phyloP scores from a whole-genome alignment of 805 yeast genomes.

The Saturnispora hagleri region DNA sequence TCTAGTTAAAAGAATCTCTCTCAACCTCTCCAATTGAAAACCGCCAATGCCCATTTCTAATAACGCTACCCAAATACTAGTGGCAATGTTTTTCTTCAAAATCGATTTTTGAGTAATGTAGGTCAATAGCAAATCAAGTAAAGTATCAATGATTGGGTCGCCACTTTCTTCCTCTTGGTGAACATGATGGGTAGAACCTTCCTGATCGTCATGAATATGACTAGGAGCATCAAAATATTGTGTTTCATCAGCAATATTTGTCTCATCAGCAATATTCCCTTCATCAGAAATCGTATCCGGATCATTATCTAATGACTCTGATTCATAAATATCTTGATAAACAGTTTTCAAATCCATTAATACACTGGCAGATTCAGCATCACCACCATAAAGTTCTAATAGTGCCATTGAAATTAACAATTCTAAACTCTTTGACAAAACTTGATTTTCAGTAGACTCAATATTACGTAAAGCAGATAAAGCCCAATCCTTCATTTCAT shows the following conservation, averaged over 20 bases:
- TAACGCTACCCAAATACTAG: conserved; percentile 41
- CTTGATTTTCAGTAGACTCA: conserved; percentile 29
- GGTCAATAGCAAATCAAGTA: conserved; percentile 45
- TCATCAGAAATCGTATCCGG: background rate
- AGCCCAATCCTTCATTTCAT: conserved; percentile 34
- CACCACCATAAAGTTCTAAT: conserved; percentile 70
- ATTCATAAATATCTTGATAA: conserved; percentile 33
- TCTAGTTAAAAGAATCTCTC: conserved; percentile 49
- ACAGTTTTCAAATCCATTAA: conserved; percentile 64
- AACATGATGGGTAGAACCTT: conserved; percentile 21
- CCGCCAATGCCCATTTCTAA: conserved; percentile 33
- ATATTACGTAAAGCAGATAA: conserved; percentile 16
- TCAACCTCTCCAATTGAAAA: conserved; percentile 39
- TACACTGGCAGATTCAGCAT: conserved; percentile 64
- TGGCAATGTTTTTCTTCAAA: conserved; percentile 47
- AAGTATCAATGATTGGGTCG: conserved; percentile 27
- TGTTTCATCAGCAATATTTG: conserved; percentile 5
- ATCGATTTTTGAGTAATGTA: conserved; percentile 49
- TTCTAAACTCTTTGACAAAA: conserved; percentile 48
- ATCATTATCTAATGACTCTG: background rate
- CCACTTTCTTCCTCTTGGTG: conserved; percentile 33
- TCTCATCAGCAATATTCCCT: background rate
- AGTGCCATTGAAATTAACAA: conserved; percentile 67
- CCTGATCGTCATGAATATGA: conserved; percentile 15
- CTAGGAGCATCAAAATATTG: conserved; percentile 8